These are phyloP conservation scores for Clavaria fumosa DNA, from an alignment of 768 basidiomycete genomes.

Conservation along the genomic window DNA sequence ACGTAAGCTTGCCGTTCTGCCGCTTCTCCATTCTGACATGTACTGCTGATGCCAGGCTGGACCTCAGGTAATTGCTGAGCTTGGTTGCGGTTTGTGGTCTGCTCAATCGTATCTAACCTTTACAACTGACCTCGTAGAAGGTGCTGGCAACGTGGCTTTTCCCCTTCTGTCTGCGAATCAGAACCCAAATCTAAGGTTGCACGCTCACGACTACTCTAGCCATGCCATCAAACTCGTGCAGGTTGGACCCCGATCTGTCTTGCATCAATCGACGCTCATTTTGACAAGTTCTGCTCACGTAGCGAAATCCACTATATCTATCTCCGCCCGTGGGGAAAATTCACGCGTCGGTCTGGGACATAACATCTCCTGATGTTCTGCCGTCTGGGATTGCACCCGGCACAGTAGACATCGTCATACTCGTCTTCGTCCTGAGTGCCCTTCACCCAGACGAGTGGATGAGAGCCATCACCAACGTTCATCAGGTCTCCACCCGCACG, in stretches of 20 bases:
- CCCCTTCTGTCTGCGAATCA: slow-evolving; percentile 72
- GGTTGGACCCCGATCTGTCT: slow-evolving; percentile 26
- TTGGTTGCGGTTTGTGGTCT: slow-evolving; percentile 63
- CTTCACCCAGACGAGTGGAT: slow-evolving; percentile 89
- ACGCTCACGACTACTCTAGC: slow-evolving; percentile 82
- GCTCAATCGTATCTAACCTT: not conserved
- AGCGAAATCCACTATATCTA: slow-evolving; percentile 62
- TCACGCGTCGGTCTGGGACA: slow-evolving; percentile 79
- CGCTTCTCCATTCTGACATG: slow-evolving; percentile 7
- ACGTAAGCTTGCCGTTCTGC: slow-evolving; percentile 10
- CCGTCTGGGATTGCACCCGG: slow-evolving; percentile 48
- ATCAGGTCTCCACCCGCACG: slow-evolving; percentile 31
- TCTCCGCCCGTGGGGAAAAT: slow-evolving; percentile 56
- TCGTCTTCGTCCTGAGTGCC: slow-evolving; percentile 89
- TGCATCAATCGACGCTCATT: not conserved
- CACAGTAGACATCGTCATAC: slow-evolving; percentile 77
- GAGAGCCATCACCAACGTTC: slow-evolving; percentile 65
- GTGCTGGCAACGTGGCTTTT: slow-evolving; percentile 91
- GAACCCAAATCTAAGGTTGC: slow-evolving; percentile 60
- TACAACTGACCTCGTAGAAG: slow-evolving; percentile 22
- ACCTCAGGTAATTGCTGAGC: slow-evolving; percentile 59
- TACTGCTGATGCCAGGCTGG: slow-evolving; percentile 46
- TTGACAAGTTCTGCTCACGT: slow-evolving; percentile 5
- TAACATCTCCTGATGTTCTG: slow-evolving; percentile 46
- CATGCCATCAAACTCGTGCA: slow-evolving; percentile 85